Conservation (phyloP, 768 basidiomycete species). For the Brasilioporus rufonigricans region DNA sequence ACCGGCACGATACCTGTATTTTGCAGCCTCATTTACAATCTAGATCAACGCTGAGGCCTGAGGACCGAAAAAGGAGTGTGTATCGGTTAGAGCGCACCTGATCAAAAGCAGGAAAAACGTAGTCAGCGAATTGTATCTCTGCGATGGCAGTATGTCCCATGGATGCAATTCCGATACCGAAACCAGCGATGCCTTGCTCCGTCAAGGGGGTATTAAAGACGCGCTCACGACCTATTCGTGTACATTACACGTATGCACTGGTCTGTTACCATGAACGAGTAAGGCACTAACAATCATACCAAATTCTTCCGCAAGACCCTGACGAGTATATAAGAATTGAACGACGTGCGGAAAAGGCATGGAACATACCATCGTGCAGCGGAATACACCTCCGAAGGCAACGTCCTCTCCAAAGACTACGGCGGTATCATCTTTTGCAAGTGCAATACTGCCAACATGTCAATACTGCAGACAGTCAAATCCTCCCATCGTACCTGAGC, state of each 20-base stretch:
- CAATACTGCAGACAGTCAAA: not conserved
- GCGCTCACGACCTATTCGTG: conserved; percentile 69
- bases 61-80: not conserved
- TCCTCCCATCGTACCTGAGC: conserved; percentile 54
- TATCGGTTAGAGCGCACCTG: conserved; percentile 50
- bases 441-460: conserved; percentile 58
- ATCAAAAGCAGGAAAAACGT: conserved; percentile 94
- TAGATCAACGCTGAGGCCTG: conserved; percentile 27
- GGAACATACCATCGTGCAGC: conserved; percentile 79
- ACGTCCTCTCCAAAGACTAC: conserved; percentile 93
- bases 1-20: conserved; percentile 87
- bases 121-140: conserved; percentile 89
- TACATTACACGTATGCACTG: conserved; percentile 1
- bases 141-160: conserved; percentile 96
- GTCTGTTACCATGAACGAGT: not conserved
- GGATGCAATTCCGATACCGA: conserved; percentile 85
- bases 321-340: conserved; percentile 8
- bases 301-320: conserved; percentile 92
- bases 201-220: conserved; percentile 95
- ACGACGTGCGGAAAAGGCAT: conserved; percentile 7
- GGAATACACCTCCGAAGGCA: conserved; percentile 91
- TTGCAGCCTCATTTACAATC: conserved; percentile 95
- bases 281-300: conserved; percentile 44
- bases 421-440: conserved; percentile 82
- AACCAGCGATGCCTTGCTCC: conserved; percentile 93